These are phyloP conservation scores for Bipolaris victoriae DNA, from an alignment of 2,329 filamentous ascomycete species.

Conservation along the genomic window DNA sequence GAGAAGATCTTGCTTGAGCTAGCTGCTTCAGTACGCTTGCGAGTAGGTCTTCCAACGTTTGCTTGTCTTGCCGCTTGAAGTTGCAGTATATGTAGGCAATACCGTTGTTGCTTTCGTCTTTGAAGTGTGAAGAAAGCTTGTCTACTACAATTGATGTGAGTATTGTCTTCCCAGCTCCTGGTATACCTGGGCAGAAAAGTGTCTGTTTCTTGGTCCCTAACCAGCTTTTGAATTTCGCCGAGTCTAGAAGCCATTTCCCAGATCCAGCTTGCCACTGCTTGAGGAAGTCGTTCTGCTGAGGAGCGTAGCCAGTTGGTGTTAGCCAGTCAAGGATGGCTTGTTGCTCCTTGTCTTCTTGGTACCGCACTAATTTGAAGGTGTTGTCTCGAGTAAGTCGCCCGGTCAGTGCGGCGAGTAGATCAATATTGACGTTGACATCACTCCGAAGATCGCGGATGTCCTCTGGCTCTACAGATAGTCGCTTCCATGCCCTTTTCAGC, in stretches of 20 bases:
- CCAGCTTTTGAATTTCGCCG: conserved; percentile 25
- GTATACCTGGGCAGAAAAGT: conserved; percentile 57
- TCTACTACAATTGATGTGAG: conserved; percentile 53
- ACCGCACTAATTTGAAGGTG: too few relatives aligned
- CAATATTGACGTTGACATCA: too few relatives aligned
- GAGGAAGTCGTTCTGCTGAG: conserved; percentile 53
- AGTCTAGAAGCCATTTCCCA: conserved; percentile 56
- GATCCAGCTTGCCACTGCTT: conserved; percentile 49
- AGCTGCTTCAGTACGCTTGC: conserved; percentile 15
- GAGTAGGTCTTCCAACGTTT: neutral
- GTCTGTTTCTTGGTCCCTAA: conserved; percentile 26
- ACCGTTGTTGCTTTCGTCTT: conserved; percentile 34
- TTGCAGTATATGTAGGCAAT: conserved; percentile 47
- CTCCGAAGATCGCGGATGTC: too few relatives aligned
- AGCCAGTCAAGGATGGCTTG: conserved; percentile 45
- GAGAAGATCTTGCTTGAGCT: conserved; percentile 3
- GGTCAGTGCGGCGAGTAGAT: too few relatives aligned
- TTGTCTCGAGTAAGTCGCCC: too few relatives aligned
- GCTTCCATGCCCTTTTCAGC: too few relatives aligned
- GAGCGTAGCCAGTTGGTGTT: conserved; percentile 42
- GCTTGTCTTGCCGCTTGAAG: neutral
- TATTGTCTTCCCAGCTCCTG: conserved; percentile 59
- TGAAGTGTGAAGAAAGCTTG: conserved; percentile 37
- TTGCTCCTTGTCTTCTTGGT: too few relatives aligned
- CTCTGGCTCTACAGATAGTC: too few relatives aligned